Evolutionary conservation across 2,329 filamentous ascomycete species (phyloP).

Genomic region (Colletotrichum sp.): DNA sequence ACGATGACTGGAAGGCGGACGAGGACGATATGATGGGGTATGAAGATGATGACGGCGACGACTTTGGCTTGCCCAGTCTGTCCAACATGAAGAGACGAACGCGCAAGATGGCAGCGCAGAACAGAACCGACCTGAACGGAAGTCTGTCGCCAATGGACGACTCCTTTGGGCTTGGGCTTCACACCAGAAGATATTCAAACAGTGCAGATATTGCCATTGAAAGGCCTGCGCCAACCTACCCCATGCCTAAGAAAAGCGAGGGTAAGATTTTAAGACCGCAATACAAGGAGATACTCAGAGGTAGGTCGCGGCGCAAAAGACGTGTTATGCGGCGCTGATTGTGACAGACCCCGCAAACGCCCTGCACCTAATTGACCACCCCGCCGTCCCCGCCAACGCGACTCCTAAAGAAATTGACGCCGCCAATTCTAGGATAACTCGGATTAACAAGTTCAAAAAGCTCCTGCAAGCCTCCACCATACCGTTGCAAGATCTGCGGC

Average conservation of each 20-base stretch:
- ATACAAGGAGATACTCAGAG: constrained; percentile 92
- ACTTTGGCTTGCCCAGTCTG: constrained; percentile 92
- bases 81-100: constrained; percentile 86
- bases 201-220: constrained; percentile 96
- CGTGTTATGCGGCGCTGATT: constrained; percentile 18
- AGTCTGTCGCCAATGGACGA: constrained; percentile 40
- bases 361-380: constrained; percentile 90
- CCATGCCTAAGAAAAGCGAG: constrained; percentile 85
- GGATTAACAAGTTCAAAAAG: constrained; percentile 98
- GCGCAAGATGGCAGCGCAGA: constrained; percentile 54
- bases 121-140: constrained; percentile 33
- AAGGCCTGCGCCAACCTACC: constrained; percentile 81
- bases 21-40: constrained; percentile 79
- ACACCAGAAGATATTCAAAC: constrained; percentile 71
- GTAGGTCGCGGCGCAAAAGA: constrained; percentile 37
- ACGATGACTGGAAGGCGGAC: constrained; percentile 81
- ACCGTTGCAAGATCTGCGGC: constrained; percentile 80
- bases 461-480: constrained; percentile 93
- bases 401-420: constrained; percentile 84
- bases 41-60: constrained; percentile 87
- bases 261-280: constrained; percentile 96
- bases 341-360: constrained; percentile 82
- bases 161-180: constrained; percentile 38
- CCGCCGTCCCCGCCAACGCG: constrained; percentile 74
- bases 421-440: constrained; percentile 84